Percentiles rank a stretch among this genome's conserved stretches.
Evolutionary conservation across 345 rosid species (phyloP).

Genomic region (thale cress (Arabidopsis thaliana)): DNA sequence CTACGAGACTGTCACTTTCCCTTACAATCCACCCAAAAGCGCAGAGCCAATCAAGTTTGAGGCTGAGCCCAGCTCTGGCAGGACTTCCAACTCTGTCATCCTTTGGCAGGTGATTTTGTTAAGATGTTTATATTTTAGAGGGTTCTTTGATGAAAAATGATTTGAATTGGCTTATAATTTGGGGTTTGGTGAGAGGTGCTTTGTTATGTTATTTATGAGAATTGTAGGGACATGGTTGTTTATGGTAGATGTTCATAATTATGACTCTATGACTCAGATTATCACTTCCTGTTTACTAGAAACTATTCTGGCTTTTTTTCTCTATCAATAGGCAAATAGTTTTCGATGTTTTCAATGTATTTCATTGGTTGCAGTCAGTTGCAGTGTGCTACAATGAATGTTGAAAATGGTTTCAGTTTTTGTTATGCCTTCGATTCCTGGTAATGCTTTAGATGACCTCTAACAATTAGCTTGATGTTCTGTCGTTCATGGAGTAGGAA

Average conservation of each 20-base stretch:
- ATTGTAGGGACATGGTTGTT: slow-evolving; percentile 23
- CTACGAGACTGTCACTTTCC: slow-evolving; percentile 37
- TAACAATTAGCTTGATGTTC: background rate
- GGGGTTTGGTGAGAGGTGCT: background rate
- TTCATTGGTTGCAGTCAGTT: background rate
- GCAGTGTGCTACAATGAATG: background rate
- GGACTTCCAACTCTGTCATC: slow-evolving; percentile 59
- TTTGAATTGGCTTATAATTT: background rate
- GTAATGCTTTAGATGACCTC: background rate
- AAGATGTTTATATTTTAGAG: background rate
- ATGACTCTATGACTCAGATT: background rate
- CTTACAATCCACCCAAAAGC: slow-evolving; percentile 35
- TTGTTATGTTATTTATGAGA: background rate
- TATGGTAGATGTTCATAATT: slow-evolving; percentile 19
- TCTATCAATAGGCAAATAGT: background rate
- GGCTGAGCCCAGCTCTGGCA: slow-evolving; percentile 50
- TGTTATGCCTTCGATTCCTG: background rate
- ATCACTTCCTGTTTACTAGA: background rate
- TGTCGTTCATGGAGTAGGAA: background rate
- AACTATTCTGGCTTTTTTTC: background rate
- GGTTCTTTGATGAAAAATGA: background rate
- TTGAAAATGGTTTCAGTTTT: slow-evolving; percentile 12
- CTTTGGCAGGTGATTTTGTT: slow-evolving; percentile 59
- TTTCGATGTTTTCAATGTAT: background rate
- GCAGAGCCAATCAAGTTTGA: slow-evolving; percentile 47